Evolutionary conservation across 768 basidiomycete species (phyloP).

Genomic region (Rhizopogon vesiculosus): DNA sequence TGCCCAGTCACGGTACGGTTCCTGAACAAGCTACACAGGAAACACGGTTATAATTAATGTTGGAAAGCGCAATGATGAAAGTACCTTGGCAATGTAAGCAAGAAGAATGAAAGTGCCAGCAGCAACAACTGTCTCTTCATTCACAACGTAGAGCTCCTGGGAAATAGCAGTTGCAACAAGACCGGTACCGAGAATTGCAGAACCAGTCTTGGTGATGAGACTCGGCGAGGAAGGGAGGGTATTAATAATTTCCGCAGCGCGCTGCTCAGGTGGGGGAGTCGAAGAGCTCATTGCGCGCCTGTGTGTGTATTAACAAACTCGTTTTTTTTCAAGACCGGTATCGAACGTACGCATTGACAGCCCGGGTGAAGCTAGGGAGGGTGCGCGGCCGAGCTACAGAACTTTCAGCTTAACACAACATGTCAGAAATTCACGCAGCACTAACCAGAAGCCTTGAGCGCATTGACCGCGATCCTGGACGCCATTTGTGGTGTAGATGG

Average conservation of each 20-base stretch:
- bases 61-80: constrained; percentile 14
- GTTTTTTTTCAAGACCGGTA: not conserved
- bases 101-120: constrained; percentile 82
- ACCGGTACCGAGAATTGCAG: constrained; percentile 87
- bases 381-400: constrained; percentile 51
- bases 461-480: constrained; percentile 65
- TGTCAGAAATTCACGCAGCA: not conserved
- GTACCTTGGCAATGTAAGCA: constrained; percentile 75
- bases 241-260: constrained; percentile 87
- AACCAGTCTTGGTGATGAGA: constrained; percentile 92
- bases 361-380: constrained; percentile 42
- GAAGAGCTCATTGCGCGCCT: constrained; percentile 68
- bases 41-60: constrained; percentile 8
- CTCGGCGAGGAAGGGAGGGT: constrained; percentile 79
- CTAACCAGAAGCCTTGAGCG: constrained; percentile 59
- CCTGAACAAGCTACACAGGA: constrained; percentile 56
- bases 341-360: constrained; percentile 41
- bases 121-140: constrained; percentile 91
- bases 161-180: constrained; percentile 90
- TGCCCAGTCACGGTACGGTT: constrained; percentile 93
- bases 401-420: not conserved
- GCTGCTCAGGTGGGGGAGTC: constrained; percentile 75
- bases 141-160: constrained; percentile 95
- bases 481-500: constrained; percentile 40
- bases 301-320: constrained; percentile 6